Conservation (phyloP, 768 basidiomycete genomes). For the Tulasnella sp. region DNA sequence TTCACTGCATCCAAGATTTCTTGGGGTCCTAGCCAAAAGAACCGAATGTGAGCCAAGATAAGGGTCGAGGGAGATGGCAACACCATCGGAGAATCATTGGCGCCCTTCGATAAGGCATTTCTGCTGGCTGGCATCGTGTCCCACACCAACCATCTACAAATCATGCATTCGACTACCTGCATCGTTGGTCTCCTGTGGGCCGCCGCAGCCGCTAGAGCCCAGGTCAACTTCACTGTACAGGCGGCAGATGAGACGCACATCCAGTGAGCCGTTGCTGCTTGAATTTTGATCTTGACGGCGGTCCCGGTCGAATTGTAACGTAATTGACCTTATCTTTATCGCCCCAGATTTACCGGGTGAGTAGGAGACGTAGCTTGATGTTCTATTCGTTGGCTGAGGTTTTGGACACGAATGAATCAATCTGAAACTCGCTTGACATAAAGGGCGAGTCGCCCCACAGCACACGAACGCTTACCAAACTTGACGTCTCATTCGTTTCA, state of each 20-base stretch:
- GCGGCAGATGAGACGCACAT: background rate
- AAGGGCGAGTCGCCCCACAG: background rate
- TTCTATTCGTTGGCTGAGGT: background rate
- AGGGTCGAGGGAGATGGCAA: too few relatives aligned
- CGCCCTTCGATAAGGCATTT: too few relatives aligned
- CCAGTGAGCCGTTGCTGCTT: background rate
- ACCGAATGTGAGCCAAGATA: too few relatives aligned
- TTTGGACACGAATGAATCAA: too few relatives aligned
- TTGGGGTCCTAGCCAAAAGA: too few relatives aligned
- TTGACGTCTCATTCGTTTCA: background rate
- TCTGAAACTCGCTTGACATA: background rate
- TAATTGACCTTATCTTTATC: background rate
- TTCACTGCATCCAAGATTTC: too few relatives aligned
- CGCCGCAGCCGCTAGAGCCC: background rate
- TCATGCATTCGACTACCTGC: too few relatives aligned
- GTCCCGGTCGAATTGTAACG: background rate
- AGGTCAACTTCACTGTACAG: constrained; percentile 1
- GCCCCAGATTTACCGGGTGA: background rate
- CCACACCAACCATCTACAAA: too few relatives aligned
- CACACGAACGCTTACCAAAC: background rate
- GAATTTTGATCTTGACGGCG: background rate
- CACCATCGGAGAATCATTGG: too few relatives aligned
- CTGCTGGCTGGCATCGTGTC: too few relatives aligned
- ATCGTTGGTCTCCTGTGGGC: background rate
- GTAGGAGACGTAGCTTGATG: background rate